Conservation (phyloP, 129 eudicot genomes). For the Flaveria trinervia region DNA sequence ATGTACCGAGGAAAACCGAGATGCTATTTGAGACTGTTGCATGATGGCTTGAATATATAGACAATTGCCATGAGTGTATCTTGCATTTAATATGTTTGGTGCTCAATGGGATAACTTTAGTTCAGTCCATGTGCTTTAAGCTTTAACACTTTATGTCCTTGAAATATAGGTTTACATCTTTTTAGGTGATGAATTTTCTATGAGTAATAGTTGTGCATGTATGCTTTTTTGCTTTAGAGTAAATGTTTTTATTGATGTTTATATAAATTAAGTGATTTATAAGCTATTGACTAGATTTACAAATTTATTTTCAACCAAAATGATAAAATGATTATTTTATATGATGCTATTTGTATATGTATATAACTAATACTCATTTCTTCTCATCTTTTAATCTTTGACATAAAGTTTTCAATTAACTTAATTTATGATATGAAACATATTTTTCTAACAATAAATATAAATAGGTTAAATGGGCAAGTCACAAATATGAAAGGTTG, state of each 20-base stretch:
- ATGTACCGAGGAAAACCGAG: conserved; percentile 32
- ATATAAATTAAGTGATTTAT: background rate
- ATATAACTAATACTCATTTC: too few species aligned
- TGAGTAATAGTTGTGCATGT: background rate
- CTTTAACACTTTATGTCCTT: conserved; percentile 18
- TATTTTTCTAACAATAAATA: too few species aligned
- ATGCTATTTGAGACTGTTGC: conserved; percentile 37
- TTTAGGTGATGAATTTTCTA: background rate
- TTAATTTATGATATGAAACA: too few species aligned
- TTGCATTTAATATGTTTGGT: conserved; percentile 17
- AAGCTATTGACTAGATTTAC: too few species aligned
- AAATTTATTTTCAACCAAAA: too few species aligned
- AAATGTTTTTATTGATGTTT: background rate
- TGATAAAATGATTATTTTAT: too few species aligned
- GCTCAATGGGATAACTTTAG: background rate
- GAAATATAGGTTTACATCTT: background rate
- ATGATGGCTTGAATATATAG: conserved; percentile 35
- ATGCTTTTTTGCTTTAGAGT: too few species aligned
- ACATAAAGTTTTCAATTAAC: too few species aligned
- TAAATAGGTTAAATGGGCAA: too few species aligned
- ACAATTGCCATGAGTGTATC: conserved; percentile 24
- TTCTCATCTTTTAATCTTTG: too few species aligned
- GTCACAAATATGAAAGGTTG: too few species aligned
- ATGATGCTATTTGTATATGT: too few species aligned
- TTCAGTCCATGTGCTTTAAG: conserved; percentile 12